Evolutionary conservation across 345 rosid species (phyloP).

Genomic region (Mercurialis annua): DNA sequence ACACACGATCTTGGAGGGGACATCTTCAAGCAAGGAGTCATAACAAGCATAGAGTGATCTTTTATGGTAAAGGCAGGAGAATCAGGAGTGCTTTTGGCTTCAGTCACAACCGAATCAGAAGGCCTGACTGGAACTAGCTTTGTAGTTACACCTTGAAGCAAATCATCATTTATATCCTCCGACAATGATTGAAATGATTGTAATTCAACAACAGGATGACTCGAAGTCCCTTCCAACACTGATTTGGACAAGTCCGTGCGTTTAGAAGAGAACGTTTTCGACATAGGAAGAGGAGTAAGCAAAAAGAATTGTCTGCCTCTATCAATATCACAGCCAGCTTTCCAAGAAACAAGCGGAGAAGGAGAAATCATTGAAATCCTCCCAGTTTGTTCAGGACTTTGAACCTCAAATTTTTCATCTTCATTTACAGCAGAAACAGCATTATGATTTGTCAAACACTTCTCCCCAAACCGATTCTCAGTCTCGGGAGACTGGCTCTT

Average conservation of each 20-base stretch:
- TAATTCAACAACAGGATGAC: constrained; percentile 27
- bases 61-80: constrained; percentile 30
- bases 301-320: constrained; percentile 72
- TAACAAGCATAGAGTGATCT: constrained; percentile 41
- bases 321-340: constrained; percentile 52
- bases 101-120: constrained; percentile 22
- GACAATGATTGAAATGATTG: constrained; percentile 29
- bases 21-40: constrained; percentile 73
- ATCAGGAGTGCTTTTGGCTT: constrained; percentile 19
- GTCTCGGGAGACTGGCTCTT: constrained; percentile 18
- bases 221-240: constrained; percentile 33
- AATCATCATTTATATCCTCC: constrained; percentile 37
- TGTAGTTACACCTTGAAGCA: constrained; percentile 27
- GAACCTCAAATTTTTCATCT: constrained; percentile 37
- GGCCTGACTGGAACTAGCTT: constrained; percentile 38
- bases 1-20: constrained; percentile 81
- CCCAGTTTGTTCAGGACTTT: constrained; percentile 56
- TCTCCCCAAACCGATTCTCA: constrained; percentile 26
- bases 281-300: constrained; percentile 77
- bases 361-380: constrained; percentile 69
- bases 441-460: constrained; percentile 25
- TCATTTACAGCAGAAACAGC: constrained; percentile 25
- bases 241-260: constrained; percentile 35
- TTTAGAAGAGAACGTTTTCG: constrained; percentile 50
- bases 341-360: constrained; percentile 91